Evolutionary conservation across 768 basidiomycete genomes (phyloP), one percentile per base, ranked within the genome.

Genomic region (Macrolepiota albuminosa): DNA sequence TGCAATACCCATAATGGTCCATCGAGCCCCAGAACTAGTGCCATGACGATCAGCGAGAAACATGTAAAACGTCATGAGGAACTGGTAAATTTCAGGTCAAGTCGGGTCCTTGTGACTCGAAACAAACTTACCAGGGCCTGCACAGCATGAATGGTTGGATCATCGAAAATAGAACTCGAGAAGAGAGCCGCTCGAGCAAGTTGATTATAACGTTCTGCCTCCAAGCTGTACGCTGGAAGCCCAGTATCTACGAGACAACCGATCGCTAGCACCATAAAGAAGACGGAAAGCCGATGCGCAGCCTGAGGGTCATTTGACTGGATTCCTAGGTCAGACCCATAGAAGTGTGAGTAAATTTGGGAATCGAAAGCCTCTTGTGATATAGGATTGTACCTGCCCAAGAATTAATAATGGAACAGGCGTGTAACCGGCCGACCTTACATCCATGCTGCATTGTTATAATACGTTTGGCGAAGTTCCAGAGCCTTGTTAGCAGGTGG

Each of bases 201-300:
- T 58, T 87, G 85, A 63, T 88, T 81, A 63, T 85, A 88, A 67
- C 86, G 86, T 68, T 88, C 85, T 1, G 87, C 87, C 57, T 89
- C 87, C 47, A 86, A 67, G 54, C 78, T 85, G 66, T 87, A 88
- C 0, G 86, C 79, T 16, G 81, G 74, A 40, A 82, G 71, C 18
- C 74, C 69, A 4, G 78, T 77, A 66, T 88, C 81, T 79, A 87
- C 84, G 52, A 88, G 76, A 11, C 79, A 80, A 3, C 86, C 87
- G 61, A 88, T 84, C 0, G 86, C 84, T 8, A 89, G 77, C 21
- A 88, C 75, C 74, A 88, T 85, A 66, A 84, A 88, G 73, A 86
- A 70, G 53, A 87, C 75, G 1, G 85, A 80, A 39, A 88, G 81
- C 6, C 83, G 82, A 69, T 86, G 88, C n/a, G 79, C 78, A 46